These are phyloP conservation scores for Aureobasidium vineae DNA, from an alignment of 2,329 filamentous ascomycete species.

Conservation along the genomic window DNA sequence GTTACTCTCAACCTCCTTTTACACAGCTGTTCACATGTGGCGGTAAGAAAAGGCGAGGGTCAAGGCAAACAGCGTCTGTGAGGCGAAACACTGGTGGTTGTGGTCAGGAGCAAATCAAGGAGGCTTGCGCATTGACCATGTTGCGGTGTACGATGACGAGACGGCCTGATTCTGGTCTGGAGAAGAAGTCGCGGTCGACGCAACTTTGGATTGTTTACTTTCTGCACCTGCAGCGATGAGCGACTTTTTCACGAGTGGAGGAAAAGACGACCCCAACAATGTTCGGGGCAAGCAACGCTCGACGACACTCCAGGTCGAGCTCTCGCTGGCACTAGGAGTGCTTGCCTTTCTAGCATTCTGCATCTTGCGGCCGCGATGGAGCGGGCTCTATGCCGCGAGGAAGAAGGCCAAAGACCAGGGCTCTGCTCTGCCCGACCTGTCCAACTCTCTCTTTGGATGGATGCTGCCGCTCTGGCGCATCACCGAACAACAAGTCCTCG, in stretches of 20 bases:
- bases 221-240: slow-evolving; percentile 28
- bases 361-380: slow-evolving; percentile 87
- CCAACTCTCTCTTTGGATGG: slow-evolving; percentile 88
- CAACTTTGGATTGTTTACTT: slow-evolving; percentile 18
- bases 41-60: background rate
- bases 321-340: slow-evolving; percentile 69
- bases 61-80: background rate
- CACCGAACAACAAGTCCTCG: slow-evolving; percentile 83
- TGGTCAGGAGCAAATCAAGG: background rate
- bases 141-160: slow-evolving; percentile 19
- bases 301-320: slow-evolving; percentile 61
- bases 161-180: slow-evolving; percentile 23
- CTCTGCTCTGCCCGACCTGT: slow-evolving; percentile 69
- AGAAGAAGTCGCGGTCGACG: background rate
- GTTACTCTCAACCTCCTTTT: too few species aligned
- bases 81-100: background rate
- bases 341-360: slow-evolving; percentile 75
- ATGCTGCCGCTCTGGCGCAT: slow-evolving; percentile 81
- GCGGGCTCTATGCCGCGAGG: slow-evolving; percentile 81
- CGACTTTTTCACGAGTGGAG: slow-evolving; percentile 30
- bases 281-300: slow-evolving; percentile 1
- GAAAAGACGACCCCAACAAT: slow-evolving; percentile 28
- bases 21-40: too few species aligned
- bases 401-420: slow-evolving; percentile 70
- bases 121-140: background rate